Evolutionary conservation across 805 yeast species (phyloP).

Genomic region (Saccharomycopsis sp.): DNA sequence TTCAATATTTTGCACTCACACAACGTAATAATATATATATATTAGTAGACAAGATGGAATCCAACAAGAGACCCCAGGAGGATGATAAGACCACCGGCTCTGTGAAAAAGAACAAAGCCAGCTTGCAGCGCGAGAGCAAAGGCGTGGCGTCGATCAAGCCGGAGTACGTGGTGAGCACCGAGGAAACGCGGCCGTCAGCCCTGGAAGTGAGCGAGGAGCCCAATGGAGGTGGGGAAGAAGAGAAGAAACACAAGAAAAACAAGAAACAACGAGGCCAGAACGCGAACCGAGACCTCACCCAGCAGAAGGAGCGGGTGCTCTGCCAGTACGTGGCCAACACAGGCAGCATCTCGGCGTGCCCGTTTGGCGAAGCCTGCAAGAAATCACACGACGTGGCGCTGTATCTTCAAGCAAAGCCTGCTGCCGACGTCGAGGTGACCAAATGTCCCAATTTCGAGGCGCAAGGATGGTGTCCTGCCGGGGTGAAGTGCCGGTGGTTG

Average conservation of each 20-base stretch:
- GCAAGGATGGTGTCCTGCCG: slow-evolving; percentile 86
- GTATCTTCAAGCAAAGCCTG: slow-evolving; percentile 56
- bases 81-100: too few relatives aligned
- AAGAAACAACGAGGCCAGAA: slow-evolving; percentile 70
- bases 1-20: too few relatives aligned
- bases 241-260: slow-evolving; percentile 31
- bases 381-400: slow-evolving; percentile 64
- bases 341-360: too few relatives aligned
- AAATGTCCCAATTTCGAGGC: slow-evolving; percentile 75
- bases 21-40: too few relatives aligned
- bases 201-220: slow-evolving; percentile 35
- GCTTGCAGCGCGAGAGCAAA: slow-evolving; percentile 6
- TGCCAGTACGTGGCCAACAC: too few relatives aligned
- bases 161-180: slow-evolving; percentile 56
- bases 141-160: slow-evolving; percentile 75
- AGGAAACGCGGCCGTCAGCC: slow-evolving; percentile 31
- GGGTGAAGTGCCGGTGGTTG: slow-evolving; percentile 88
- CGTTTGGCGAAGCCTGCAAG: too few relatives aligned
- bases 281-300: slow-evolving; percentile 69
- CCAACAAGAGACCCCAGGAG: too few relatives aligned
- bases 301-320: slow-evolving; percentile 52
- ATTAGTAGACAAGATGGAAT: too few relatives aligned
- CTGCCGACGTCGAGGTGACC: slow-evolving; percentile 54
- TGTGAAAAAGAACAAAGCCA: too few relatives aligned
- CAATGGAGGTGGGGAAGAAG: slow-evolving; percentile 37